Conservation (phyloP, 139 green algal genomes). For the Diplosphaera chodatii region DNA sequence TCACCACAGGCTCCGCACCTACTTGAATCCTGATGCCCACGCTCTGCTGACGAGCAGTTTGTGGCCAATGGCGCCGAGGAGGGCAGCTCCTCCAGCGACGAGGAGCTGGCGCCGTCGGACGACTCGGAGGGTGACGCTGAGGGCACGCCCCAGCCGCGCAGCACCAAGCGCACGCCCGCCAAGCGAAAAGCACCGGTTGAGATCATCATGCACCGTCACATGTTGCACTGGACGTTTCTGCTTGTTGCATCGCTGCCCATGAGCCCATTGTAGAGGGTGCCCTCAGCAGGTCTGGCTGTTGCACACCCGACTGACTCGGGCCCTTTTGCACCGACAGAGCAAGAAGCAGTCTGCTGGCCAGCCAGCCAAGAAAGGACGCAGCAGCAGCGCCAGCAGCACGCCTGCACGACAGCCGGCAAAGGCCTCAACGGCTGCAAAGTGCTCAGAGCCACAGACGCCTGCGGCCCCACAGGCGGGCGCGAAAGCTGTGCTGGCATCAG, state of each 20-base stretch:
- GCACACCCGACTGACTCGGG: too few relatives aligned
- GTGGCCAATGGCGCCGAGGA: neutral
- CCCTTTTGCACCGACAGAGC: too few relatives aligned
- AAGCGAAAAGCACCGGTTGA: neutral
- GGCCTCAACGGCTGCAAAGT: neutral
- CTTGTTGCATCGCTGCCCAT: too few relatives aligned
- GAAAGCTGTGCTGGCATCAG: neutral
- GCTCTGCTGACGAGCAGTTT: neutral
- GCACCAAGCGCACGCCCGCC: constrained; percentile 26
- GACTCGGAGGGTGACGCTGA: neutral
- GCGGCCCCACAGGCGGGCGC: neutral
- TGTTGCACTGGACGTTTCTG: too few relatives aligned
- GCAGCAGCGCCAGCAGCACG: neutral
- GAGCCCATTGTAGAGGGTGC: too few relatives aligned
- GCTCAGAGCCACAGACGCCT: neutral
- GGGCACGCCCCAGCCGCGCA: neutral
- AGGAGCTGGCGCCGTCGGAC: constrained; percentile 1
- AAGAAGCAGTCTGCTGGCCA: neutral
- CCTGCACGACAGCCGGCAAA: neutral
- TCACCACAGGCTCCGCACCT: too few relatives aligned
- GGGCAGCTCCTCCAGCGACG: neutral
- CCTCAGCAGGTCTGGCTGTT: too few relatives aligned
- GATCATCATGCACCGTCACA: too few relatives aligned
- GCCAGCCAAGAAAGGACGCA: neutral
- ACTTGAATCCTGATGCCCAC: too few relatives aligned